Base-by-base conservation (phyloP, 2,329 filamentous ascomycete species). In the Chaetomiaceae sp. region DNA sequence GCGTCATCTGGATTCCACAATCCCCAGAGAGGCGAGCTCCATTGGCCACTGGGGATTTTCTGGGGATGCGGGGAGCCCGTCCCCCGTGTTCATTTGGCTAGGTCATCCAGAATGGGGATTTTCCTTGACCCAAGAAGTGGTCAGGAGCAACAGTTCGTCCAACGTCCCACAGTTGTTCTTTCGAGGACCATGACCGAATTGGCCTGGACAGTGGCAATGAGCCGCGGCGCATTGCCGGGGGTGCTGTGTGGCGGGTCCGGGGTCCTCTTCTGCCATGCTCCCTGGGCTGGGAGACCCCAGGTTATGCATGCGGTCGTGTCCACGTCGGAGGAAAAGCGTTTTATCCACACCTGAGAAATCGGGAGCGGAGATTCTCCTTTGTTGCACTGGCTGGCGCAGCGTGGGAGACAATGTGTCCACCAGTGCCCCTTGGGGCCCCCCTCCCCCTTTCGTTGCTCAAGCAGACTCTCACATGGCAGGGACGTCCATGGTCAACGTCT, bases 271-370 rank as follows among this genome's bases (percentile, higher is more conserved):
- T 20, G 9, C 39, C 23, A 48, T 35, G 25, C 34, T 27, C 31
- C 20, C 20, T 34, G 40, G 35, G 41, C 30, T 38, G 20, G 39
- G 49, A 51, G 44, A 49, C 41, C 48, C 53, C 53, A 41, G 47
- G 30, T 45, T 51, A 31, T 47, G 38, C 13, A 38, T 20, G 37
- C 33, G 23, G 43, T 33, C 19, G 42, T 33, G 30, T 12, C 30
- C 30, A 8, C 20, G 31, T 21, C 40, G 33, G 38, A 30, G 33
- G 23, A 41, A n/a, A 27, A 42, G 39, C 44, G 19, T 42, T 27
- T 38, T 51, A 35, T 20, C 48, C 40, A 44, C 35, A 39, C 33
- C 23, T 40, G 35, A 25, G 35, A 40, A 37, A 45, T 39, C 44
- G 17, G n/a, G 25, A 21, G 14, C 27, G 39, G 39, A 48, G 44